Percentiles rank a stretch among this genome's conserved stretches.
Evolutionary conservation across 495 filamentous ascomycete genomes (phyloP).

Genomic region (Penicillium coffeae): DNA sequence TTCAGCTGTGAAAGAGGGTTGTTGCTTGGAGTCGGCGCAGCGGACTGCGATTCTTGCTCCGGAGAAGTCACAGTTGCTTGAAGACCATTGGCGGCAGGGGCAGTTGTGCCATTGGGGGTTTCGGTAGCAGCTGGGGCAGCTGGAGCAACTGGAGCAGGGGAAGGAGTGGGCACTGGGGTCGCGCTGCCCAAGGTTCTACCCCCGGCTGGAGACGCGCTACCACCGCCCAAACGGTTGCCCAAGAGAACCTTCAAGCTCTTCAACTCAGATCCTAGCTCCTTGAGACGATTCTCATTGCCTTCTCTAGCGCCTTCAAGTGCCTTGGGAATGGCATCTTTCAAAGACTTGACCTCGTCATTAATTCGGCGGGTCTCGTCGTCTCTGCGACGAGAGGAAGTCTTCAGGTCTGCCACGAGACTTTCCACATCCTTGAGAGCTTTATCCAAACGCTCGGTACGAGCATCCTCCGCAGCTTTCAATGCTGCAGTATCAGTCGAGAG

Average conservation of each 20-base stretch:
- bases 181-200: slow-evolving; percentile 28
- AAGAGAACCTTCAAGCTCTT: slow-evolving; percentile 89
- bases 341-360: slow-evolving; percentile 76
- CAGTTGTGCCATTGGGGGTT: slow-evolving; percentile 20
- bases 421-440: slow-evolving; percentile 79
- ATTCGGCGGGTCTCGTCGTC: slow-evolving; percentile 82
- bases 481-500: slow-evolving; percentile 82
- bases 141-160: background rate
- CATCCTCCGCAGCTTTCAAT: slow-evolving; percentile 79
- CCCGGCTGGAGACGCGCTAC: slow-evolving; percentile 34
- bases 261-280: slow-evolving; percentile 81
- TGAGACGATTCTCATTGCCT: slow-evolving; percentile 70
- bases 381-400: slow-evolving; percentile 68
- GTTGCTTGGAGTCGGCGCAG: slow-evolving; percentile 32
- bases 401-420: slow-evolving; percentile 72
- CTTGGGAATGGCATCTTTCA: slow-evolving; percentile 81
- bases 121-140: slow-evolving; percentile 19
- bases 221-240: slow-evolving; percentile 67
- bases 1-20: slow-evolving; percentile 42
- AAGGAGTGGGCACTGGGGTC: slow-evolving; percentile 20
- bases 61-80: slow-evolving; percentile 26
- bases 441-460: slow-evolving; percentile 81
- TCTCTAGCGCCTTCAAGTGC: slow-evolving; percentile 86
- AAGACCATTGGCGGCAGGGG: slow-evolving; percentile 19
- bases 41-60: slow-evolving; percentile 31